Evolutionary conservation across 805 yeast genomes (phyloP).

Genomic region (Jamesozyma gamospora): DNA sequence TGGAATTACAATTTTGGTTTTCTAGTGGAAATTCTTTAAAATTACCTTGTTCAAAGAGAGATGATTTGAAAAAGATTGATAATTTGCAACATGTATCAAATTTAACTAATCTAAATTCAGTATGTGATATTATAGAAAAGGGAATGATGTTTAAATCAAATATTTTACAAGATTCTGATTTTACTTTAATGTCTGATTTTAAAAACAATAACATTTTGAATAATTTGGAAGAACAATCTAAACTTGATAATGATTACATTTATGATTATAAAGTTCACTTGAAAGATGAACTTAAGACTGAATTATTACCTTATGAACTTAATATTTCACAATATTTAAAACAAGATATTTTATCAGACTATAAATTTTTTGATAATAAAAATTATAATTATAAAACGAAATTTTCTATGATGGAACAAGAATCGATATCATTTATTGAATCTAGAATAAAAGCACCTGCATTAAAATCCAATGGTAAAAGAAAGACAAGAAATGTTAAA

Average conservation of each 20-base stretch:
- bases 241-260: slow-evolving; percentile 19
- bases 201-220: slow-evolving; percentile 1
- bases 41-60: neutral
- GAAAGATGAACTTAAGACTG: slow-evolving; percentile 8
- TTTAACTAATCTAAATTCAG: slow-evolving; percentile 14
- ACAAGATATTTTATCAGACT: neutral
- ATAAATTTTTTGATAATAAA: neutral
- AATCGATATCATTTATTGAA: slow-evolving; percentile 9
- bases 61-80: neutral
- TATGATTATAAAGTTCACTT: slow-evolving; percentile 21
- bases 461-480: slow-evolving; percentile 1
- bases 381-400: neutral
- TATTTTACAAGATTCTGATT: slow-evolving; percentile 16
- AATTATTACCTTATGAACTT: slow-evolving; percentile 19
- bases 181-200: slow-evolving; percentile 15
- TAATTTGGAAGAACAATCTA: slow-evolving; percentile 15
- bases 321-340: slow-evolving; percentile 9
- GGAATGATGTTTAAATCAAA: slow-evolving; percentile 12
- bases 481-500: slow-evolving; percentile 24
- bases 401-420: slow-evolving; percentile 7
- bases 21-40: slow-evolving; percentile 2
- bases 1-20: slow-evolving; percentile 34
- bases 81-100: slow-evolving; percentile 5
- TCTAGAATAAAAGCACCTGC: slow-evolving; percentile 8
- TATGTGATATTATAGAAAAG: slow-evolving; percentile 11